Percentiles rank a stretch among this genome's conserved stretches.
Conservation (phyloP, 768 basidiomycete species). For the Phaffia australis region DNA sequence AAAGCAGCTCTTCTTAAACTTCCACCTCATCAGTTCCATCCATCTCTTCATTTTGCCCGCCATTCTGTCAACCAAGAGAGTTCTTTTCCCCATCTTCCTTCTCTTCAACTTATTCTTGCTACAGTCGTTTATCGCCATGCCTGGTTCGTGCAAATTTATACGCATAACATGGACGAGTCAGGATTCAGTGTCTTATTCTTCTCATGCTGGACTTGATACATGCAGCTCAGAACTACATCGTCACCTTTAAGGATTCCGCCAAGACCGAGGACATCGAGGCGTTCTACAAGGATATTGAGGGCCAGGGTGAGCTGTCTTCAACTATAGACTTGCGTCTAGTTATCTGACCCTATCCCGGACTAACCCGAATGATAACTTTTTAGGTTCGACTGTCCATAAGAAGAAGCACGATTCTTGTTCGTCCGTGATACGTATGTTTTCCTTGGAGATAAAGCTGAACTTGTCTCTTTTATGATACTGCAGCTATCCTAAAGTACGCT, state of each 20-base stretch:
- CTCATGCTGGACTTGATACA: background rate
- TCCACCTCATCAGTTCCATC: too few species aligned
- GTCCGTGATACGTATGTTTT: background rate
- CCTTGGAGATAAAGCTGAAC: background rate
- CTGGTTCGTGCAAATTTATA: background rate
- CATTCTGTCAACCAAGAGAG: background rate
- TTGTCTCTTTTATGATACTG: background rate
- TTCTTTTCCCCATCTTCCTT: background rate
- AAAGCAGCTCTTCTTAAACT: too few species aligned
- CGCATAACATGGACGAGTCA: background rate
- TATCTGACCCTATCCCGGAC: too few species aligned
- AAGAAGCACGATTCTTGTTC: conserved; percentile 10
- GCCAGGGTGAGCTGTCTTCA: background rate
- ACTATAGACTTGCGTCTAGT: background rate
- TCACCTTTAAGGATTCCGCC: conserved; percentile 7
- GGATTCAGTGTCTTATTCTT: background rate
- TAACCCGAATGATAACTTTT: background rate
- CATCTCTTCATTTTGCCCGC: conserved; percentile 3
- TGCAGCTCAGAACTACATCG: conserved; percentile 5
- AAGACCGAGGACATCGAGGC: conserved; percentile 1
- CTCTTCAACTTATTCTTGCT: background rate
- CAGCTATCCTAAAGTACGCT: conserved; percentile 6
- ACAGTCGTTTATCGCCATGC: background rate
- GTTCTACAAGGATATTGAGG: conserved; percentile 9
- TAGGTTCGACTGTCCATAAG: conserved; percentile 8